Conservation (phyloP, 2,329 filamentous ascomycete genomes). For the Catunica adiposa region DNA sequence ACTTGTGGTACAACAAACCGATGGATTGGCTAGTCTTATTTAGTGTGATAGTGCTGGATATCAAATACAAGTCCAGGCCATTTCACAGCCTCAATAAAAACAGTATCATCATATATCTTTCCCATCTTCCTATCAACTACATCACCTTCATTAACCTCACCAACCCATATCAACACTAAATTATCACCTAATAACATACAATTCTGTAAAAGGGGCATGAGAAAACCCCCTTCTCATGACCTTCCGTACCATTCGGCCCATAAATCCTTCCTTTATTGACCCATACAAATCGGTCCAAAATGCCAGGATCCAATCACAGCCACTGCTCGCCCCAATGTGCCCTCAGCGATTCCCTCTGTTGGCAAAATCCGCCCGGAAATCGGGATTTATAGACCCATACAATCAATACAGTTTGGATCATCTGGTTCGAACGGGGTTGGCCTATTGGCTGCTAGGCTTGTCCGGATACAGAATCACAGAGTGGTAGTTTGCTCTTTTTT, state of each 20-base stretch:
- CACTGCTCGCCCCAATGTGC: neutral
- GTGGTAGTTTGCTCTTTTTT: neutral
- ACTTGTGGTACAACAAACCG: no score
- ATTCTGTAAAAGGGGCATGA: neutral
- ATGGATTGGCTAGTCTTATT: no score
- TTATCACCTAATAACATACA: neutral
- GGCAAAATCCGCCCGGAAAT: neutral
- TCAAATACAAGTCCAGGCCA: no score
- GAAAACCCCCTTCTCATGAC: neutral
- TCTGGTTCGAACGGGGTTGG: no score
- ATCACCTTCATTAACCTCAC: no score
- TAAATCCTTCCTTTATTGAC: neutral
- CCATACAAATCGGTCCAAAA: neutral
- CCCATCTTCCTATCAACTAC: no score
- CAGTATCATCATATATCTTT: no score
- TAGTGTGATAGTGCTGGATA: no score
- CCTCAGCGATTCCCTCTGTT: neutral
- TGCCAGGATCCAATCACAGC: neutral
- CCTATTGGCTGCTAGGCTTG: neutral
- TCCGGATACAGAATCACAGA: neutral
- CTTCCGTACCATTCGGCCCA: neutral
- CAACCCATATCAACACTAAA: no score
- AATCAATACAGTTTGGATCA: no score
- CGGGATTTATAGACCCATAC: no score
- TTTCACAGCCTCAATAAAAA: conserved; percentile 4